Evolutionary conservation across 805 yeast species (phyloP).

Genomic region (Kregervanrija delftensis): DNA sequence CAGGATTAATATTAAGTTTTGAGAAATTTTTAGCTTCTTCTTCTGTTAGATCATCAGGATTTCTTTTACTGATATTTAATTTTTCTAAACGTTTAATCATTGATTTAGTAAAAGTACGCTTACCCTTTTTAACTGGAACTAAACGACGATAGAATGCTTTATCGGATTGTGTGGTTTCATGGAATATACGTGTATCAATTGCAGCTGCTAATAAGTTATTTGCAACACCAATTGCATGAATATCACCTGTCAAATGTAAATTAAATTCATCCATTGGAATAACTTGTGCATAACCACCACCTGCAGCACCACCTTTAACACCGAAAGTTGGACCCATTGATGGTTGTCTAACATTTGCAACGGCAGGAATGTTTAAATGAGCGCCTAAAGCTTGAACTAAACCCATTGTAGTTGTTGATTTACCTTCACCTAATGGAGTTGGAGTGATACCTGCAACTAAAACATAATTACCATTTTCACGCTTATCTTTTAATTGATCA

Average conservation of each 20-base stretch:
- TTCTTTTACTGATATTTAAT: slow-evolving; percentile 60
- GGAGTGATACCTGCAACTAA: slow-evolving; percentile 82
- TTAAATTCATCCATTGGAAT: slow-evolving; percentile 87
- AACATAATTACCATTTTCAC: slow-evolving; percentile 62
- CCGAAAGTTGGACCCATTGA: slow-evolving; percentile 89
- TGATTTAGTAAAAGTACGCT: slow-evolving; percentile 57
- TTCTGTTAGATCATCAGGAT: slow-evolving; percentile 65
- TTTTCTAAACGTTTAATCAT: slow-evolving; percentile 63
- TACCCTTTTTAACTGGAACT: slow-evolving; percentile 70
- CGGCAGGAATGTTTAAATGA: slow-evolving; percentile 57
- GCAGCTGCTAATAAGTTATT: slow-evolving; percentile 80
- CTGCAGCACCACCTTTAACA: slow-evolving; percentile 87
- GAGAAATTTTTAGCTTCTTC: slow-evolving; percentile 63
- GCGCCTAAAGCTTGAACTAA: slow-evolving; percentile 77
- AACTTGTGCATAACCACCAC: slow-evolving; percentile 84
- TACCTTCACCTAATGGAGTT: slow-evolving; percentile 82
- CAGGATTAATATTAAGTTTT: slow-evolving; percentile 71
- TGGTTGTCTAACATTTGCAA: slow-evolving; percentile 83
- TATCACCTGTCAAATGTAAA: slow-evolving; percentile 82
- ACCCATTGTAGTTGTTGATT: slow-evolving; percentile 79
- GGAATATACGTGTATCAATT: slow-evolving; percentile 80
- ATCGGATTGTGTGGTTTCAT: slow-evolving; percentile 67
- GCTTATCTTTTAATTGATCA: slow-evolving; percentile 51
- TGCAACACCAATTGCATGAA: slow-evolving; percentile 79
- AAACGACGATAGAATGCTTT: slow-evolving; percentile 67